phyloP scores from a whole-genome alignment of 805 yeast genomes.

The Saturnispora ahearnii region DNA sequence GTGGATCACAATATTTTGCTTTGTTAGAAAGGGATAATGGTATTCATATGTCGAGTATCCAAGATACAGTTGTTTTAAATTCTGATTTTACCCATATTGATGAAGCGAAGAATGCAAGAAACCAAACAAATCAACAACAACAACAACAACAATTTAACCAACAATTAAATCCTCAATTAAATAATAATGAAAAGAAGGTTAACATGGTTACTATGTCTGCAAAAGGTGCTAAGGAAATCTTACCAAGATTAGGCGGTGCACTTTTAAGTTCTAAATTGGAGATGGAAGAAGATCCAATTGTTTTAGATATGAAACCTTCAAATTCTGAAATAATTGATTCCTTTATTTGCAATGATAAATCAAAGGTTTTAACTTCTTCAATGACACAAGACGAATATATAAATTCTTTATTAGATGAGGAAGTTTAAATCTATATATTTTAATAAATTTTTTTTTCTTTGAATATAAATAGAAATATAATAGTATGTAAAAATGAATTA shows the following conservation, averaged over 20 bases:
- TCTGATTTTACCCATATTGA: constrained; percentile 79
- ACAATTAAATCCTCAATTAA: constrained; percentile 11
- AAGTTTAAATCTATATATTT: not conserved
- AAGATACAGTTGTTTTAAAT: constrained; percentile 65
- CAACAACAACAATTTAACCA: constrained; percentile 30
- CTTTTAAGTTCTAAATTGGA: constrained; percentile 51
- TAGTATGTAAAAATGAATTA: not conserved
- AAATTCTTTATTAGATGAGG: constrained; percentile 20
- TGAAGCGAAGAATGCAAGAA: constrained; percentile 24
- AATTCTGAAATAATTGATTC: constrained; percentile 5
- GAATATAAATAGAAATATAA: not conserved
- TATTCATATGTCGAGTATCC: constrained; percentile 56
- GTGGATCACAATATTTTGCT: constrained; percentile 30
- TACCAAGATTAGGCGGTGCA: constrained; percentile 61
- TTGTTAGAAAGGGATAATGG: constrained; percentile 30
- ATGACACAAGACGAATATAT: constrained; percentile 27
- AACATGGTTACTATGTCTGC: constrained; percentile 74
- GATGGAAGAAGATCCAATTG: constrained; percentile 47
- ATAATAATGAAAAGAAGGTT: constrained; percentile 31
- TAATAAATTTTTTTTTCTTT: constrained; percentile 1
- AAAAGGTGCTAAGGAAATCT: constrained; percentile 49
- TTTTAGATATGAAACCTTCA: constrained; percentile 10
- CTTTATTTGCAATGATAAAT: constrained; percentile 7
- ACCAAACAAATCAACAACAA: constrained; percentile 27
- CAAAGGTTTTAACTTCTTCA: constrained; percentile 16